Evolutionary conservation across 1,139 yeast species (phyloP).

Genomic region (Diutina pseudorugosa): DNA sequence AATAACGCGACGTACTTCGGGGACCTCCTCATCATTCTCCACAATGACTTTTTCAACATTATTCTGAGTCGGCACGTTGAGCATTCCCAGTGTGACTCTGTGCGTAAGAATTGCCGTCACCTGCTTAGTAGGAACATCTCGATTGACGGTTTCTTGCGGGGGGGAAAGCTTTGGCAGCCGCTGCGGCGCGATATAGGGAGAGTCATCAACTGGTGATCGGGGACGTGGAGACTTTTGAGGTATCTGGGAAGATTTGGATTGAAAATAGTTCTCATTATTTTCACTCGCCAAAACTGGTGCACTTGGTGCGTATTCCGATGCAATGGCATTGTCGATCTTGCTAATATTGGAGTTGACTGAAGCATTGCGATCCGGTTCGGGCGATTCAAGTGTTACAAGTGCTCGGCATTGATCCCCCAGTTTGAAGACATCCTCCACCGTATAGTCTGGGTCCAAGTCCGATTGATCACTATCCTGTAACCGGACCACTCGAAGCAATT

Average conservation of each 20-base stretch:
- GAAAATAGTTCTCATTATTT: neutral
- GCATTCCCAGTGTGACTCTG: conserved; percentile 2
- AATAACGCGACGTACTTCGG: neutral
- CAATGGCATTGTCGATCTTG: neutral
- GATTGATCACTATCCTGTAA: neutral
- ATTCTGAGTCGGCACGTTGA: neutral
- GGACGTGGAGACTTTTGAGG: conserved; percentile 2
- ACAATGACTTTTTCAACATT: neutral
- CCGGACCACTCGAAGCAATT: neutral
- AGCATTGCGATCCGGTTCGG: neutral
- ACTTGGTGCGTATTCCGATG: neutral
- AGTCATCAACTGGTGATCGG: neutral
- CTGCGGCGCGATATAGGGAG: neutral
- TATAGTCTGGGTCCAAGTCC: conserved; percentile 3
- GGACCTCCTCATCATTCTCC: neutral
- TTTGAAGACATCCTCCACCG: neutral
- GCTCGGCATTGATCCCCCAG: neutral
- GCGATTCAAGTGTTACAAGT: neutral
- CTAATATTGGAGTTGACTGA: neutral
- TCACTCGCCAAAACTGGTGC: neutral
- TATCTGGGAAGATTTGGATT: neutral
- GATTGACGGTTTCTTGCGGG: neutral
- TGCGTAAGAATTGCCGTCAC: neutral
- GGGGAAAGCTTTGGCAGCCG: conserved; percentile 3
- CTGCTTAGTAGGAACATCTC: neutral